Conservation (phyloP, 2,329 filamentous ascomycete species). For the Fusarium oligoseptatum region DNA sequence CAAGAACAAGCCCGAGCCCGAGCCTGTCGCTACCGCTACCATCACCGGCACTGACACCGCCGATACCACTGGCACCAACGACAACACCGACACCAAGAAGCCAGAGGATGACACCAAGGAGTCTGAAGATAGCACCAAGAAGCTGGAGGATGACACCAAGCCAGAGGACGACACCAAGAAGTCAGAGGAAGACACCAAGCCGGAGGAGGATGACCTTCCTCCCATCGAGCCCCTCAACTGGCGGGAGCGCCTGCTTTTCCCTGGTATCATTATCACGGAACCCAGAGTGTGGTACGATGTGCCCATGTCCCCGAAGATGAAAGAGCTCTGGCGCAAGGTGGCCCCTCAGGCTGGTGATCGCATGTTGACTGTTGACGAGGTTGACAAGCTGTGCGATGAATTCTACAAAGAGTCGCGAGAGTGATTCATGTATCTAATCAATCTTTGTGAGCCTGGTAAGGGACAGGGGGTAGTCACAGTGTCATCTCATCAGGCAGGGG, state of each 20-base stretch:
- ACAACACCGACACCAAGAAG: neutral
- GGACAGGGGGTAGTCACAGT: neutral
- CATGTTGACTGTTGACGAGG: conserved; percentile 1
- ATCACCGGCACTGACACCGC: neutral
- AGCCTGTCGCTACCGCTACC: neutral
- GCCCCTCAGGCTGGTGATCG: neutral
- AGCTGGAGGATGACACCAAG: neutral
- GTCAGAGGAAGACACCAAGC: neutral
- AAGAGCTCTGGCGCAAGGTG: neutral
- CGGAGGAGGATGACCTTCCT: neutral
- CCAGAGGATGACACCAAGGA: neutral
- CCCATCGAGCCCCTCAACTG: neutral
- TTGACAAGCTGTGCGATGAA: neutral
- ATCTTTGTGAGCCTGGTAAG: neutral
- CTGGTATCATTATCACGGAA: too few species aligned
- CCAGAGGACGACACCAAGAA: neutral
- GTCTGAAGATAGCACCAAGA: neutral
- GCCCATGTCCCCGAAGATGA: neutral
- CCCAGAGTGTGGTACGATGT: too few species aligned
- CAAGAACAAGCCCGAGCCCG: neutral
- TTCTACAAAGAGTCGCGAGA: neutral
- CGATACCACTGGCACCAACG: neutral
- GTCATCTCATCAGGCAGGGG: neutral
- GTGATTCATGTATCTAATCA: neutral
- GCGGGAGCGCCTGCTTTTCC: neutral